Evolutionary conservation across 2,329 filamentous ascomycete genomes (phyloP).

Genomic region (Emydomyces testavorans): DNA sequence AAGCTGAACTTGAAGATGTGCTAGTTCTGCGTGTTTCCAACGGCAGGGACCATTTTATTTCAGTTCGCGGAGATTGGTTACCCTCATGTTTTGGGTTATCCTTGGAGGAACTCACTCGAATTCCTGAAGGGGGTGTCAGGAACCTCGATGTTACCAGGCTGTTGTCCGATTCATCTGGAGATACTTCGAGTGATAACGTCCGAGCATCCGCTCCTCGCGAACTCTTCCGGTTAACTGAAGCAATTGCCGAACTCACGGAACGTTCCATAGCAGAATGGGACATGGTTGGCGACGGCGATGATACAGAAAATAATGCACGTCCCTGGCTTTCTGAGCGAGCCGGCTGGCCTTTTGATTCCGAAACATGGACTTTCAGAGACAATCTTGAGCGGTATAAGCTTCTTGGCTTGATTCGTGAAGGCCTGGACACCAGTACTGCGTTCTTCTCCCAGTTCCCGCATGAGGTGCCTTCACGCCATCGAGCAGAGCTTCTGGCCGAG

Average conservation of each 20-base stretch:
- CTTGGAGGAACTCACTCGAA: constrained; percentile 74
- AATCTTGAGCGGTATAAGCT: constrained; percentile 34
- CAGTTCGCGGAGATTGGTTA: constrained; percentile 65
- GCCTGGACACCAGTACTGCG: constrained; percentile 58
- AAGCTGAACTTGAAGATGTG: constrained; percentile 63
- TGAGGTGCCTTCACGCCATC: constrained; percentile 52
- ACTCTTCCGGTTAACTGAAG: constrained; percentile 78
- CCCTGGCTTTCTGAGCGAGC: constrained; percentile 43
- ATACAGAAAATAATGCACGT: constrained; percentile 27
- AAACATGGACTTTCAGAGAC: constrained; percentile 38
- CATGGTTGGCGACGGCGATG: constrained; percentile 39
- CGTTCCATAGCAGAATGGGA: constrained; percentile 51
- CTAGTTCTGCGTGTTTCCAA: constrained; percentile 71
- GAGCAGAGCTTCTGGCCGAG: constrained; percentile 63
- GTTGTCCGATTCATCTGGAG: constrained; percentile 26
- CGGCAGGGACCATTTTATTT: constrained; percentile 85
- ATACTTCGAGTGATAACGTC: constrained; percentile 32
- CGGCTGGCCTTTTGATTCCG: constrained; percentile 50
- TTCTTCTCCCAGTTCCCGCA: constrained; percentile 52
- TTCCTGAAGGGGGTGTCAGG: constrained; percentile 68
- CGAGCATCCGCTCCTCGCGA: constrained; percentile 75
- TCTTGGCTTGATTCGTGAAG: constrained; percentile 43
- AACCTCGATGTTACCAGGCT: constrained; percentile 42
- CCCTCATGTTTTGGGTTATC: constrained; percentile 74
- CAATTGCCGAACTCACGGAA: constrained; percentile 51